Evolutionary conservation across 2,329 filamentous ascomycete species (phyloP).

Genomic region (Exophiala spinifera): DNA sequence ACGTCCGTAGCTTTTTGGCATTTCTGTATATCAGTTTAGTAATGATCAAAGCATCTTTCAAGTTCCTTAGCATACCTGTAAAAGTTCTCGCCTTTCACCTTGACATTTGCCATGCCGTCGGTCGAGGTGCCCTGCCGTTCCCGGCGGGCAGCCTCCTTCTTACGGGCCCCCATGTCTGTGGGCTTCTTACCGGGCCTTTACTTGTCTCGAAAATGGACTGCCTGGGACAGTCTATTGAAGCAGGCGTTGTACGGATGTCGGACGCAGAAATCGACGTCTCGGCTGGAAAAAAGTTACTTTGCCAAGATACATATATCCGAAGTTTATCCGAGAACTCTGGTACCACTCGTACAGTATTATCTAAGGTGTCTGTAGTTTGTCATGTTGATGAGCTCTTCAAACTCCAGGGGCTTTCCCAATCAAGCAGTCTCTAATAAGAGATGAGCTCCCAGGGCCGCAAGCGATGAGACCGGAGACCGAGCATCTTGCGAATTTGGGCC

Average conservation of each 20-base stretch:
- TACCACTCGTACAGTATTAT: too few relatives aligned
- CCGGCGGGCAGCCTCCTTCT: slow-evolving; percentile 84
- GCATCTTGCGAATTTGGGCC: too few relatives aligned
- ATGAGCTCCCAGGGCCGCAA: too few relatives aligned
- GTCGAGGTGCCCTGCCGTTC: slow-evolving; percentile 78
- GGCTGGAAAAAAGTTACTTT: neutral
- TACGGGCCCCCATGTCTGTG: slow-evolving; percentile 72
- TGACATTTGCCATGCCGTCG: slow-evolving; percentile 89
- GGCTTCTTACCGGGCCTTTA: neutral
- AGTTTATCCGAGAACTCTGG: too few relatives aligned
- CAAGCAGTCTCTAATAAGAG: too few relatives aligned
- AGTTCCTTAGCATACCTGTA: slow-evolving; percentile 62
- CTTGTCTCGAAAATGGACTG: too few relatives aligned
- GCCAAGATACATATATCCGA: neutral
- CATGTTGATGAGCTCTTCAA: too few relatives aligned
- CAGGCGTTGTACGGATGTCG: neutral
- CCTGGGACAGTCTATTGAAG: too few relatives aligned
- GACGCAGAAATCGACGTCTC: neutral
- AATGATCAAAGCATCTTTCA: slow-evolving; percentile 9
- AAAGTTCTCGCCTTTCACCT: slow-evolving; percentile 96
- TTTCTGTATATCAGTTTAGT: slow-evolving; percentile 38
- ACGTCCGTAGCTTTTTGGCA: slow-evolving; percentile 82
- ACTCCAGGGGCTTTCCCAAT: too few relatives aligned
- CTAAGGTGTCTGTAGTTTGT: too few relatives aligned
- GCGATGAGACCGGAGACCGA: too few relatives aligned